These are phyloP conservation scores for Quambalaria eucalypti DNA, from an alignment of 1,284 basidiomycete genomes.

Conservation along the genomic window DNA sequence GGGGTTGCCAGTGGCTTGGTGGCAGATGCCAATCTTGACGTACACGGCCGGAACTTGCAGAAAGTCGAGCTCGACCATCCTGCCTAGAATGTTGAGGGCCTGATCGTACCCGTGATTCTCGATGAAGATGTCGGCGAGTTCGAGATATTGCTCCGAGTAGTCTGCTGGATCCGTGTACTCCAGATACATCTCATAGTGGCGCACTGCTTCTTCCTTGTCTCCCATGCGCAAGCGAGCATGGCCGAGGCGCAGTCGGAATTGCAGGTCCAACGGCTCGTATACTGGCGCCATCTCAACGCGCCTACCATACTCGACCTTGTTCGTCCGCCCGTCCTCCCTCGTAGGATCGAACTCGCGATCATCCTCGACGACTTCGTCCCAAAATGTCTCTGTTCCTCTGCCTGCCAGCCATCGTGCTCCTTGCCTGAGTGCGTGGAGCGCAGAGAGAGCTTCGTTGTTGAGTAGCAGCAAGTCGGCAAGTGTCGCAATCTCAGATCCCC, in stretches of 20 bases:
- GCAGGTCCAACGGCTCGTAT: slow-evolving; percentile 63
- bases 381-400: slow-evolving; percentile 61
- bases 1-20: slow-evolving; percentile 24
- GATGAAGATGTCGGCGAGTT: slow-evolving; percentile 33
- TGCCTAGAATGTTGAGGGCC: slow-evolving; percentile 18
- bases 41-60: slow-evolving; percentile 6
- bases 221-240: slow-evolving; percentile 73
- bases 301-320: slow-evolving; percentile 37
- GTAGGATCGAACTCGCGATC: slow-evolving; percentile 73
- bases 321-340: slow-evolving; percentile 13
- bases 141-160: slow-evolving; percentile 23
- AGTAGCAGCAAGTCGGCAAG: slow-evolving; percentile 75
- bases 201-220: slow-evolving; percentile 71
- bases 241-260: slow-evolving; percentile 75
- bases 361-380: slow-evolving; percentile 67
- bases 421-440: slow-evolving; percentile 62
- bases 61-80: slow-evolving; percentile 5
- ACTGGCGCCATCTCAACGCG: slow-evolving; percentile 47
- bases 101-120: slow-evolving; percentile 24
- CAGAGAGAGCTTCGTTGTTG: slow-evolving; percentile 60
- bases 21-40: slow-evolving; percentile 33
- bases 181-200: slow-evolving; percentile 28
- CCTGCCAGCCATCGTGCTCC: slow-evolving; percentile 86
- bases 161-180: slow-evolving; percentile 24
- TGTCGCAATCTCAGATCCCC: slow-evolving; percentile 54